Percentiles rank a stretch among this genome's conserved stretches.
Conservation (phyloP, 257 asterid genomes). For the Plantago elongata region DNA sequence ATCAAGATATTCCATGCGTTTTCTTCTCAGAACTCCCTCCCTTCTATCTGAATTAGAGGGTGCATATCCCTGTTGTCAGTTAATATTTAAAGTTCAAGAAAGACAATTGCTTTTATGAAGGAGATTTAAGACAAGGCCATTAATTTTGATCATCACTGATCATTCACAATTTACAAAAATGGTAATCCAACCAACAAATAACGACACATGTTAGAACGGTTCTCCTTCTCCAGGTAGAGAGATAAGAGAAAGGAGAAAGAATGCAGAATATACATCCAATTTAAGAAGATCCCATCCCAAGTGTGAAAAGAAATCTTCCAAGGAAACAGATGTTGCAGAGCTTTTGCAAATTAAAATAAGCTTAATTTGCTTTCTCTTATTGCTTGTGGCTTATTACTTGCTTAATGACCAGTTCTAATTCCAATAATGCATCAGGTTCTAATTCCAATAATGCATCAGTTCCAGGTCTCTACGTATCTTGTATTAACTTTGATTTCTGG, state of each 20-base stretch:
- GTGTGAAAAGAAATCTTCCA: not conserved
- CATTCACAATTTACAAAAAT: slow-evolving; percentile 7
- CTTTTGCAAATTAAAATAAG: not conserved
- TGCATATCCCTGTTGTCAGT: slow-evolving; percentile 99
- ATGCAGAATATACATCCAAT: not conserved
- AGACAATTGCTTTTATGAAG: slow-evolving; percentile 18
- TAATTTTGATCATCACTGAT: slow-evolving; percentile 1
- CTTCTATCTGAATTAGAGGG: slow-evolving; percentile 99
- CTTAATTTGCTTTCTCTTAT: not conserved
- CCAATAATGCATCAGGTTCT: too few relatives aligned
- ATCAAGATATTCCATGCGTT: slow-evolving; percentile 91
- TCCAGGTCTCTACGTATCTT: too few relatives aligned
- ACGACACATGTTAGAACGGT: too few relatives aligned
- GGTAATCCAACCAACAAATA: slow-evolving; percentile 14
- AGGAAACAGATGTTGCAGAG: too few relatives aligned
- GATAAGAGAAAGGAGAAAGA: not conserved
- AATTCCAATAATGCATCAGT: too few relatives aligned
- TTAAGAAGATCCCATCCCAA: not conserved
- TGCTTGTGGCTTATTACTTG: too few relatives aligned
- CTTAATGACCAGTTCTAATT: too few relatives aligned
- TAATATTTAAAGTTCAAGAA: slow-evolving; percentile 44
- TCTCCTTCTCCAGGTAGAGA: not conserved
- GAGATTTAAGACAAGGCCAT: not conserved
- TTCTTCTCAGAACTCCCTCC: slow-evolving; percentile 88
- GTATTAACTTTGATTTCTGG: too few relatives aligned